A percentile compares a stretch with the other conserved stretches of the same genome.
Conservation (phyloP, 106 monocot genomes). For the Acorus calamus region DNA sequence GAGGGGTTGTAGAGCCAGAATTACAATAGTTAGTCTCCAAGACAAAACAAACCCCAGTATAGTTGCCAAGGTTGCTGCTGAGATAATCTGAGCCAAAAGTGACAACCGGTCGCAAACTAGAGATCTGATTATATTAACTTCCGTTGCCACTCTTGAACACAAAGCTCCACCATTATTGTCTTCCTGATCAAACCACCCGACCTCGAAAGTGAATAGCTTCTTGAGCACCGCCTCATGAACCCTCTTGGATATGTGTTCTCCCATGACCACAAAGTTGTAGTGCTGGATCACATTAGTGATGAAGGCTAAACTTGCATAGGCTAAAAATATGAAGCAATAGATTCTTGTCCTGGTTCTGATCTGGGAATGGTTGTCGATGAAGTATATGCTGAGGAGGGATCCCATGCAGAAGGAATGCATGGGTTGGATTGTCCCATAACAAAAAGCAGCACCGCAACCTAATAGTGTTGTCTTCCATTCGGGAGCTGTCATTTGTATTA, state of each 20-base stretch:
- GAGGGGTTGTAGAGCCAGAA: constrained; percentile 14
- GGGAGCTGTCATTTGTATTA: constrained; percentile 16
- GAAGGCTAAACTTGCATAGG: not conserved
- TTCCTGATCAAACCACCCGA: constrained; percentile 17
- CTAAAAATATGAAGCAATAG: not conserved
- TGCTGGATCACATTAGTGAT: constrained; percentile 9
- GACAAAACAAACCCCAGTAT: constrained; percentile 8
- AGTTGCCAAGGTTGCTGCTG: constrained; percentile 6
- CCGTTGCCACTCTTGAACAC: constrained; percentile 9
- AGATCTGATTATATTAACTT: constrained; percentile 16
- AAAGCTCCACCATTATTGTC: constrained; percentile 12
- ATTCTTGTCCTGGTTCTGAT: constrained; percentile 5
- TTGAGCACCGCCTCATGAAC: constrained; percentile 6
- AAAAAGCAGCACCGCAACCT: constrained; percentile 10
- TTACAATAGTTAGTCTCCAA: constrained; percentile 20
- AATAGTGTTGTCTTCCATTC: constrained; percentile 17
- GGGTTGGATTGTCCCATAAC: constrained; percentile 8
- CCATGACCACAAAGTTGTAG: constrained; percentile 16
- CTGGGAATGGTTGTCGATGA: constrained; percentile 7
- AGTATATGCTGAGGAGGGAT: constrained; percentile 9
- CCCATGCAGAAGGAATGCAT: constrained; percentile 5
- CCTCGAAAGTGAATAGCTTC: constrained; percentile 15
- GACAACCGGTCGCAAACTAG: constrained; percentile 28
- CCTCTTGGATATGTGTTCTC: constrained; percentile 12
- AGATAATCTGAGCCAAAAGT: constrained; percentile 3